Base-by-base conservation (phyloP, 2,329 filamentous ascomycete species). In the Graphilbum fragrans region DNA sequence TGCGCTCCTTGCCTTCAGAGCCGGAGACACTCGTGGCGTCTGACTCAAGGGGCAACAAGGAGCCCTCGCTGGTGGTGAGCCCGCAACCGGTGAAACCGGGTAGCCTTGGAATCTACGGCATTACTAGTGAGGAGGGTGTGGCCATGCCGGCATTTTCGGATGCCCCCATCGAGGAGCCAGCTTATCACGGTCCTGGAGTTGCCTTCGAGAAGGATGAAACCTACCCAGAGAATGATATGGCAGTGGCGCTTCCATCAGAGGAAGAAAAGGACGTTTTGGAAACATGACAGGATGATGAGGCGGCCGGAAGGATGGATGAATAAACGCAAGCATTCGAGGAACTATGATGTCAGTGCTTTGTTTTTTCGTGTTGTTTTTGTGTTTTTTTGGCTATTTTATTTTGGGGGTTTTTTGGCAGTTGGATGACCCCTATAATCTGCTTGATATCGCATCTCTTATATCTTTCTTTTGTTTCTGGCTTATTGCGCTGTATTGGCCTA, bases 191-290 rank as follows among this genome's bases (percentile, higher is more conserved):
- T 7, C 69, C 71, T 2, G 66, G 69, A 3, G 55, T 61, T 12
- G 53, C 59, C n/a, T 73, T 67, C 56, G 70, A 74, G 50, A 74
- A 67, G 53, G 65, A 63, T 22, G 70, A 73, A 51, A 55, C 52
- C 22, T 47, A 59, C 19, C 55, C 60, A 27, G 50, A 52, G 10
- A 55, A 65, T 16, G 42, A 40, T 1, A 29, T 40, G 42, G 65
- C 60, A 37, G 65, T 57, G 4, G 50, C 53, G 40, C 53, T 55
- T 29, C 63, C 64, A 17, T 61, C 58, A 16, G 61, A 64, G 25
- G 58, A 65, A 35, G 63, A 65, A 42, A 50, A 47, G 32, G 64
- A 67, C 47, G 55, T 66, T 29, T 53, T 66, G 37, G 55, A 21
- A 8, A 33, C 33, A 9, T 43, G 34, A 35, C 6, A 5, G 12